Evolutionary conservation across 805 yeast genomes (phyloP).

Genomic region (Yarrowia divulgata): DNA sequence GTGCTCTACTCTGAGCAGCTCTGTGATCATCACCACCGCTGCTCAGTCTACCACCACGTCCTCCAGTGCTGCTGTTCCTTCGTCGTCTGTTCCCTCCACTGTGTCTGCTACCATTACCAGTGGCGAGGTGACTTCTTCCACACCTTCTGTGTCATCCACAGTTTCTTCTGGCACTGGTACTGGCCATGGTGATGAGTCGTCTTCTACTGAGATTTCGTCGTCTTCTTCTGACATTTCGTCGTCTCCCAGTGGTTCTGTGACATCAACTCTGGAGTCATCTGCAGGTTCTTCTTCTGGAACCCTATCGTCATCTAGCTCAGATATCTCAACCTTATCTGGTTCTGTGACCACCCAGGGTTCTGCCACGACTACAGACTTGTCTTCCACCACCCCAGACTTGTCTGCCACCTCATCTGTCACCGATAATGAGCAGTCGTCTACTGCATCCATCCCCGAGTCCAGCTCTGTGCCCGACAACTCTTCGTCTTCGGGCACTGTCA

Average conservation of each 20-base stretch:
- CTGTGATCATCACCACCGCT: slow-evolving; percentile 30
- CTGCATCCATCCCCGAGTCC: background rate
- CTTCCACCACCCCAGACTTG: no score
- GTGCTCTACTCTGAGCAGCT: slow-evolving; percentile 2
- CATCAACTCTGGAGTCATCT: no score
- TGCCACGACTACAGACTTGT: no score
- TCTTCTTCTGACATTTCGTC: background rate
- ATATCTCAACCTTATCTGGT: no score
- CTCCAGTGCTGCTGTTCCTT: no score
- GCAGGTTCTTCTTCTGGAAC: no score
- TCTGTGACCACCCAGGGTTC: no score
- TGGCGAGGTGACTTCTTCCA: no score
- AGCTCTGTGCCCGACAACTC: no score
- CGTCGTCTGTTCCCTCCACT: no score
- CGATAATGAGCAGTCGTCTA: background rate
- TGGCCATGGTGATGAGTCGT: background rate
- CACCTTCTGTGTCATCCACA: background rate
- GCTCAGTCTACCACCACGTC: background rate
- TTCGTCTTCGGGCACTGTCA: background rate
- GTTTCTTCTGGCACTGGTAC: background rate
- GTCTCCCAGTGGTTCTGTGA: no score
- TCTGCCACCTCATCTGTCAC: background rate
- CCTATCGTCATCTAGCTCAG: no score
- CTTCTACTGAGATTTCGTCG: background rate
- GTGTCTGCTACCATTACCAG: background rate